A percentile compares a stretch with the other conserved stretches of the same genome.
These are phyloP conservation scores for Gamarada debralockiae DNA, from an alignment of 495 filamentous ascomycete genomes.

Conservation along the genomic window DNA sequence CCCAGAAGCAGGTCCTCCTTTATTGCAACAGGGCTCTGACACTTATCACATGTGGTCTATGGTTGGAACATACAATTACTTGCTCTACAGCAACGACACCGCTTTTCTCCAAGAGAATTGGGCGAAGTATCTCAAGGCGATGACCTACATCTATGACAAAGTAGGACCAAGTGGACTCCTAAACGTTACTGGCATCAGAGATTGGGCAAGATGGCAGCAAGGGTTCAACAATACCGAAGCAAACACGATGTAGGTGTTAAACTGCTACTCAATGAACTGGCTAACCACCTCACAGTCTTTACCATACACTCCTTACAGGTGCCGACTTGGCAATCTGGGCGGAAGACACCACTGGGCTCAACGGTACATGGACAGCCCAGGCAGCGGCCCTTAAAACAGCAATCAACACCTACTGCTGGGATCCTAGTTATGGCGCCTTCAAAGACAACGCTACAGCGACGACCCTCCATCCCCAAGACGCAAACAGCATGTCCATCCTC, in stretches of 20 bases:
- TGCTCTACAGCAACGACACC: conserved; percentile 56
- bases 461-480: conserved; percentile 30
- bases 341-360: conserved; percentile 38
- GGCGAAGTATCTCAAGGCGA: conserved; percentile 48
- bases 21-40: conserved; percentile 53
- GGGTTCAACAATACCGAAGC: conserved; percentile 49
- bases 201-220: conserved; percentile 58
- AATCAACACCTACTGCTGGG: conserved; percentile 33
- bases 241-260: conserved; percentile 46
- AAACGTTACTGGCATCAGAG: conserved; percentile 52
- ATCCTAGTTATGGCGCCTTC: conserved; percentile 48
- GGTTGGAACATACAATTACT: conserved; percentile 61
- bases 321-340: conserved; percentile 48
- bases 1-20: conserved; percentile 49
- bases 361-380: conserved; percentile 1
- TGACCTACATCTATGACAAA: conserved; percentile 52
- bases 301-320: conserved; percentile 49
- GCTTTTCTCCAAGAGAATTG: conserved; percentile 48
- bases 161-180: conserved; percentile 46
- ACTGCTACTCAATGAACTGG: neutral
- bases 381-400: conserved; percentile 15
- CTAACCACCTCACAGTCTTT: conserved; percentile 42
- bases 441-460: conserved; percentile 53
- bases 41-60: conserved; percentile 68
- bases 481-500: conserved; percentile 22